Conservation (phyloP, 352 stramenopile species). For the Globisporangium polare region DNA sequence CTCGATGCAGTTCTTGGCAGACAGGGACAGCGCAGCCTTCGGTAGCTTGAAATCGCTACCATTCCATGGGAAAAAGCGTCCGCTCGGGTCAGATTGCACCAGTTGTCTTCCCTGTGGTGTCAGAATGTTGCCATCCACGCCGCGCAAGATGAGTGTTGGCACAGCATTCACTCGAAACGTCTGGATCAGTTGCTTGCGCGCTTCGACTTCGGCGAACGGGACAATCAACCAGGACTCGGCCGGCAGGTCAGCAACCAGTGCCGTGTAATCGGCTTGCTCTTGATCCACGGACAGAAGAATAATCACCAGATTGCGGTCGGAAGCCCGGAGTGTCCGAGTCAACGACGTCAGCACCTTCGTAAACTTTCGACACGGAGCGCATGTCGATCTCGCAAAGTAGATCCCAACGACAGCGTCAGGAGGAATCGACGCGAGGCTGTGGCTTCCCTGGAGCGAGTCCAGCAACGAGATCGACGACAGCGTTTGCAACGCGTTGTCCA, state of each 20-base stretch:
- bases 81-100: slow-evolving; percentile 54
- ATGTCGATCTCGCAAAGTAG: slow-evolving; percentile 62
- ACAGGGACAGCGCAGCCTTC: slow-evolving; percentile 42
- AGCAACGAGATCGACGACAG: slow-evolving; percentile 61
- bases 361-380: slow-evolving; percentile 43
- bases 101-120: slow-evolving; percentile 72
- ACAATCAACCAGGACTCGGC: slow-evolving; percentile 62
- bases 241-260: slow-evolving; percentile 52
- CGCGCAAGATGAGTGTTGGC: slow-evolving; percentile 60
- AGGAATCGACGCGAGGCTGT: slow-evolving; percentile 47
- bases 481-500: slow-evolving; percentile 55
- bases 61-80: slow-evolving; percentile 63
- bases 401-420: slow-evolving; percentile 62
- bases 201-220: slow-evolving; percentile 66
- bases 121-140: slow-evolving; percentile 48
- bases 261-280: slow-evolving; percentile 49
- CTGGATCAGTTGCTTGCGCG: slow-evolving; percentile 65
- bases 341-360: slow-evolving; percentile 46
- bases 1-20: slow-evolving; percentile 54
- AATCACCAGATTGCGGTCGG: slow-evolving; percentile 51
- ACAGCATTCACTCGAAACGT: slow-evolving; percentile 54
- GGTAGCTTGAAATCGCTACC: slow-evolving; percentile 50
- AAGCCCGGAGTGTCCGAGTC: slow-evolving; percentile 38
- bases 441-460: slow-evolving; percentile 72
- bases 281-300: slow-evolving; percentile 78